Evolutionary conservation across 257 asterid species (phyloP), one percentile per base, ranked within the genome.

Genomic region (Ilex aquifolium): DNA sequence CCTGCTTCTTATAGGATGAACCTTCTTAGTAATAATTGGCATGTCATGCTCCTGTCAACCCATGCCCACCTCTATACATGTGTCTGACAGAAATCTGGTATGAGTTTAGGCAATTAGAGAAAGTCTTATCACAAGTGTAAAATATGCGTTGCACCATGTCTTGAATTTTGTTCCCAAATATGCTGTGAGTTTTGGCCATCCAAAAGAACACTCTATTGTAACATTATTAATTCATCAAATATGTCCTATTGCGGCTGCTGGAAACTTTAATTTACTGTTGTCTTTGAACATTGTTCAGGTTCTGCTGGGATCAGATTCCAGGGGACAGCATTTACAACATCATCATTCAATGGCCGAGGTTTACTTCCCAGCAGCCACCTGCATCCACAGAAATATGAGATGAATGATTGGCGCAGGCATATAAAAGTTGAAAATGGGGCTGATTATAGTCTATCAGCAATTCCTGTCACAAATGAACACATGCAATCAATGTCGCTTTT

Each of bases 281-380:
- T 8, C 52, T 2, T 46, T 46, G 13, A 46, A 46, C 59, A 60
- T 51, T 62, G 30, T 56, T 29, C 32, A 42, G 50, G 15, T 57
- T 36, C 57, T 51, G 49, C 73, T 71, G 73, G 77, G 42, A 60
- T 70, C 4, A 71, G 68, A 8, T 57, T 64, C 15, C 65, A 39
- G 10, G 79, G 76, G 61, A 57, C 69, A 42, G 60, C 80, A 42
- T 67, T 62, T 58, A 67, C 69, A 17, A 44, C 72, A 7, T 60
- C 82, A 8, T 70, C 82, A 17, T 69, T 73, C 57, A 65, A 67
- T 1, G 63, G 79, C 73, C 79, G 63, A 62, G 77, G 73, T 40
- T 60, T 74, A 63, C 77, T 73, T 52, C 74, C 74, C 0, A 39
- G 63, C 31, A 56, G 58, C 67, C 42, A 31, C 32, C 57, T 64